Percentiles rank a stretch among this genome's conserved stretches.
Conservation (phyloP, 129 eudicot species). For the Mikania micrantha region DNA sequence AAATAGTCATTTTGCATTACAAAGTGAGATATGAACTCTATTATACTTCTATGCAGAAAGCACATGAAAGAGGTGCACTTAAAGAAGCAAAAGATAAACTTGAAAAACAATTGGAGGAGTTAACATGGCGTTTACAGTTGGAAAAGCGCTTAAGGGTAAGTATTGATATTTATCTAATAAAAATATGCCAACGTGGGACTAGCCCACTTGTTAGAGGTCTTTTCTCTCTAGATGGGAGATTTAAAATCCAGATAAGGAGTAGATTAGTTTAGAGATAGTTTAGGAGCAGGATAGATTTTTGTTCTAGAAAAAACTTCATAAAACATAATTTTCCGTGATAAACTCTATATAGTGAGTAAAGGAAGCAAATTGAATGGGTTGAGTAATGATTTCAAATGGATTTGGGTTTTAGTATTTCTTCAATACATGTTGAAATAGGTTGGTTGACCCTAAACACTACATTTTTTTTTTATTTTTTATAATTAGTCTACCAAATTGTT, state of each 20-base stretch:
- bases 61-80: conserved; percentile 94
- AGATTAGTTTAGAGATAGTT: too few species aligned
- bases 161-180: not conserved
- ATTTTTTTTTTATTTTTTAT: not conserved
- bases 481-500: not conserved
- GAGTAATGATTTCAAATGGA: not conserved
- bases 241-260: too few species aligned
- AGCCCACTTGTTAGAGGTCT: too few species aligned
- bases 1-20: not conserved
- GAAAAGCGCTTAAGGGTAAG: conserved; percentile 97
- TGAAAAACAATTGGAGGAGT: conserved; percentile 89
- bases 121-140: conserved; percentile 94
- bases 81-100: conserved; percentile 97
- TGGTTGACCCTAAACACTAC: not conserved
- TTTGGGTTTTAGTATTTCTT: not conserved
- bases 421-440: not conserved
- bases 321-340: not conserved
- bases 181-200: too few species aligned
- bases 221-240: too few species aligned
- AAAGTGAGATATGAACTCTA: conserved; percentile 5
- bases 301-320: too few species aligned
- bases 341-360: not conserved
- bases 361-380: not conserved
- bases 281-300: too few species aligned
- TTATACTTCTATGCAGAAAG: conserved; percentile 52